These are phyloP conservation scores for Perkinsus marinus DNA, from an alignment of 169 alveolate genomes.

Conservation along the genomic window DNA sequence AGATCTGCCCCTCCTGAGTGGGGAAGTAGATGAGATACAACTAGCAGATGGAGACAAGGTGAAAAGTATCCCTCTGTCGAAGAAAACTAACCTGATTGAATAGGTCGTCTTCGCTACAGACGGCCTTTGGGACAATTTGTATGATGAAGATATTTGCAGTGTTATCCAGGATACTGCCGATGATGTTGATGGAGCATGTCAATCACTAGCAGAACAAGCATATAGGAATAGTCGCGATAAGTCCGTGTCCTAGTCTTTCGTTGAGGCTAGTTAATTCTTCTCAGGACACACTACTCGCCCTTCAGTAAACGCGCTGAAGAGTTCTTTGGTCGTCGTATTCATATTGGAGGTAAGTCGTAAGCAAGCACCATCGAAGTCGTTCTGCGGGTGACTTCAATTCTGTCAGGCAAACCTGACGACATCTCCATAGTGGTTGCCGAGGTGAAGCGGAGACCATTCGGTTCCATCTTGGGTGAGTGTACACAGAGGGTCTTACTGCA, in stretches of 20 bases:
- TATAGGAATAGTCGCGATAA: neutral
- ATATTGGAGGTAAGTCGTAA: neutral
- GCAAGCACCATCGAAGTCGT: neutral
- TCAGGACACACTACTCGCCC: neutral
- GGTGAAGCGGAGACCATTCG: neutral
- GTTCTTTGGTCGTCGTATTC: neutral
- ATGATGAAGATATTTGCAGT: neutral
- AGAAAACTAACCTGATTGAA: neutral
- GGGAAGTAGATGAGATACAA: neutral
- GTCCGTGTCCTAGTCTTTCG: neutral
- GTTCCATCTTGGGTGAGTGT: neutral
- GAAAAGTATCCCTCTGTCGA: too few relatives aligned
- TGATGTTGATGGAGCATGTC: neutral
- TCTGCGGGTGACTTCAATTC: neutral
- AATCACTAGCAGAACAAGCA: neutral
- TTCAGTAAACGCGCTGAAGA: neutral
- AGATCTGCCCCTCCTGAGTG: neutral
- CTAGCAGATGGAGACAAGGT: neutral
- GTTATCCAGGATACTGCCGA: neutral
- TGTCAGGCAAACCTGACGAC: neutral
- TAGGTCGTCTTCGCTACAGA: neutral
- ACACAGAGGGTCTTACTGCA: neutral
- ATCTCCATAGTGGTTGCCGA: neutral
- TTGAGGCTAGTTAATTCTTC: neutral
- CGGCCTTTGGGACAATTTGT: neutral